phyloP scores from a whole-genome alignment of 2,329 filamentous ascomycete genomes.

The Aspergillus costaricaensis region DNA sequence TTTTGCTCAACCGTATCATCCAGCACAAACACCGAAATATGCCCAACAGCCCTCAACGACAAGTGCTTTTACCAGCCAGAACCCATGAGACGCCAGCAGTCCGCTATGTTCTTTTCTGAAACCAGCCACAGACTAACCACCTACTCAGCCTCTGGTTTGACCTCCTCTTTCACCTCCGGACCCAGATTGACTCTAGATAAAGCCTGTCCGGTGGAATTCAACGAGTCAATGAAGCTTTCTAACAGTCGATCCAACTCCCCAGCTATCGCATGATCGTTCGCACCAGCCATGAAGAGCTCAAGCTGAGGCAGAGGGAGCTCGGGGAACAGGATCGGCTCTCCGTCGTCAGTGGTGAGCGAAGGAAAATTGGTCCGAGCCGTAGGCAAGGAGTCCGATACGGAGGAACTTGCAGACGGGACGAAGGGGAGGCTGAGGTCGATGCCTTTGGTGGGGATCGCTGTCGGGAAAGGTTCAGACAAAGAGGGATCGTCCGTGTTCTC shows the following conservation, averaged over 20 bases:
- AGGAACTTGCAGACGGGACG: slow-evolving; percentile 16
- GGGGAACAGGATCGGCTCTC: slow-evolving; percentile 38
- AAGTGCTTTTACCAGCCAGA: too few species aligned
- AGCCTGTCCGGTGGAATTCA: slow-evolving; percentile 41
- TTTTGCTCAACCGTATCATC: too few species aligned
- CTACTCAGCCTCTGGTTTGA: slow-evolving; percentile 18
- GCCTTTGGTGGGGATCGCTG: slow-evolving; percentile 27
- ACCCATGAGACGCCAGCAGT: background rate
- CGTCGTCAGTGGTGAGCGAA: slow-evolving; percentile 11
- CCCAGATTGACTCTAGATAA: slow-evolving; percentile 20
- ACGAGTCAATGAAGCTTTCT: slow-evolving; percentile 41
- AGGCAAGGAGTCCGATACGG: slow-evolving; percentile 24
- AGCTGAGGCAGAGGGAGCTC: slow-evolving; percentile 40
- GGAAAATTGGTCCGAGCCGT: slow-evolving; percentile 22
- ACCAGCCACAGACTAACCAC: background rate
- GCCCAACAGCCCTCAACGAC: too few species aligned
- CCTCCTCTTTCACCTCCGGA: slow-evolving; percentile 17
- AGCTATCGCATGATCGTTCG: slow-evolving; percentile 38
- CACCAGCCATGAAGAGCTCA: slow-evolving; percentile 41
- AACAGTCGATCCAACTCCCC: slow-evolving; percentile 46
- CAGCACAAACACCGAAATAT: too few species aligned
- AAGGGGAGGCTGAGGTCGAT: slow-evolving; percentile 11
- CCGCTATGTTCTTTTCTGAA: background rate
- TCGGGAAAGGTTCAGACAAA: slow-evolving; percentile 27
- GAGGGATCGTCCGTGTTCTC: slow-evolving; percentile 11